Conservation (phyloP, 2,329 filamentous ascomycete genomes). For the Aspergillus viridinutans region DNA sequence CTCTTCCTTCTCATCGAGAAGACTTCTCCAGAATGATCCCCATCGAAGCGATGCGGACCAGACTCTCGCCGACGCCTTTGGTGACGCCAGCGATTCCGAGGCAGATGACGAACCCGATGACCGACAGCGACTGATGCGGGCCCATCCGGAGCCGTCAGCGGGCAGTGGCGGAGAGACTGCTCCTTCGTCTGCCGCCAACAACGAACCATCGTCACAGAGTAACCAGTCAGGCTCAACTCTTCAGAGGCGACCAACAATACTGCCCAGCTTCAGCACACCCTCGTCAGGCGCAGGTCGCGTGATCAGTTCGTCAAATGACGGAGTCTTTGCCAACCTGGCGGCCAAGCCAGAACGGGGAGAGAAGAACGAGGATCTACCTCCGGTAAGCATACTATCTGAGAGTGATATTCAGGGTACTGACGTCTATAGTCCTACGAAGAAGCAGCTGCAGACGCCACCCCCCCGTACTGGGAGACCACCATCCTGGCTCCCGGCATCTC, state of each 20-base stretch:
- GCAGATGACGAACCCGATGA: conserved; percentile 71
- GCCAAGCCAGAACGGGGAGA: conserved; percentile 82
- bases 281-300: conserved; percentile 47
- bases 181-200: conserved; percentile 24
- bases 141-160: conserved; percentile 41
- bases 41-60: conserved; percentile 61
- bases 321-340: conserved; percentile 91
- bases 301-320: conserved; percentile 76
- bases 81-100: conserved; percentile 69
- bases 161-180: conserved; percentile 26
- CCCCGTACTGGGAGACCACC: conserved; percentile 98
- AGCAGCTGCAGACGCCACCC: conserved; percentile 90
- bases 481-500: conserved; percentile 89
- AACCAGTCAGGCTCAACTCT: conserved; percentile 23
- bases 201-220: conserved; percentile 11
- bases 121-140: conserved; percentile 78
- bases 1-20: conserved; percentile 59
- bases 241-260: conserved; percentile 49
- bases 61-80: conserved; percentile 90
- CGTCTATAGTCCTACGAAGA: conserved; percentile 82
- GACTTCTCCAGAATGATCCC: conserved; percentile 51
- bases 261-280: conserved; percentile 48
- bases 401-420: neutral
- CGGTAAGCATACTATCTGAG: conserved; percentile 60
- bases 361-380: conserved; percentile 85